Conservation (phyloP, 169 alveolate genomes). For the Plasmodium billcollinsi region DNA sequence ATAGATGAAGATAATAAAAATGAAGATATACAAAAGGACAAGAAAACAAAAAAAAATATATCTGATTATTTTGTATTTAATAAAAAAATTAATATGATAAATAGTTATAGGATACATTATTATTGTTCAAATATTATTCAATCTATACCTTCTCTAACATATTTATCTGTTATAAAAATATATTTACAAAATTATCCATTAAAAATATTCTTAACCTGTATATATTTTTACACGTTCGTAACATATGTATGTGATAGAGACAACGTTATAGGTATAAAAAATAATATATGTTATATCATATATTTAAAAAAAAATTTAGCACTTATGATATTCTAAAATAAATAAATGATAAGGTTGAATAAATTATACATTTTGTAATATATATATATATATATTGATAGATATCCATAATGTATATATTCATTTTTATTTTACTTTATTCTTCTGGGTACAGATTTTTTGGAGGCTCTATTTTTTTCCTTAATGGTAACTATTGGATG, state of each 20-base stretch:
- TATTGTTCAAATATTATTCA: slow-evolving; percentile 64
- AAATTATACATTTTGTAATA: too few relatives aligned
- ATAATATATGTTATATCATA: too few relatives aligned
- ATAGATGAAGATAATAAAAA: slow-evolving; percentile 1
- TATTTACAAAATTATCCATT: slow-evolving; percentile 55
- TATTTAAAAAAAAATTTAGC: too few relatives aligned
- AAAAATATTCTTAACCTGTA: slow-evolving; percentile 60
- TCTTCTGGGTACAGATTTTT: slow-evolving; percentile 15
- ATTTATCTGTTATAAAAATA: slow-evolving; percentile 62
- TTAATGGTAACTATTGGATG: slow-evolving; percentile 52
- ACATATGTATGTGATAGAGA: slow-evolving; percentile 60
- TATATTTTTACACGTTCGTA: slow-evolving; percentile 58
- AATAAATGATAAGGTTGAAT: too few relatives aligned
- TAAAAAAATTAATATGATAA: slow-evolving; percentile 54
- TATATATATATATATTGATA: too few relatives aligned
- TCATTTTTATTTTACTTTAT: slow-evolving; percentile 7
- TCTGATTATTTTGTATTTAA: slow-evolving; percentile 29
- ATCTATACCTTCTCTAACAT: slow-evolving; percentile 66
- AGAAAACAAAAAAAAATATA: neutral
- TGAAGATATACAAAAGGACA: neutral
- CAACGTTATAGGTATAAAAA: slow-evolving; percentile 29
- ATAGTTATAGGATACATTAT: slow-evolving; percentile 36
- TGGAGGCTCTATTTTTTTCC: slow-evolving; percentile 35
- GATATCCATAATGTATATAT: neutral
- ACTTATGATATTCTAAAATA: too few relatives aligned